These are phyloP conservation scores for Flaveria trinervia DNA, from an alignment of 129 eudicot species.

Conservation along the genomic window DNA sequence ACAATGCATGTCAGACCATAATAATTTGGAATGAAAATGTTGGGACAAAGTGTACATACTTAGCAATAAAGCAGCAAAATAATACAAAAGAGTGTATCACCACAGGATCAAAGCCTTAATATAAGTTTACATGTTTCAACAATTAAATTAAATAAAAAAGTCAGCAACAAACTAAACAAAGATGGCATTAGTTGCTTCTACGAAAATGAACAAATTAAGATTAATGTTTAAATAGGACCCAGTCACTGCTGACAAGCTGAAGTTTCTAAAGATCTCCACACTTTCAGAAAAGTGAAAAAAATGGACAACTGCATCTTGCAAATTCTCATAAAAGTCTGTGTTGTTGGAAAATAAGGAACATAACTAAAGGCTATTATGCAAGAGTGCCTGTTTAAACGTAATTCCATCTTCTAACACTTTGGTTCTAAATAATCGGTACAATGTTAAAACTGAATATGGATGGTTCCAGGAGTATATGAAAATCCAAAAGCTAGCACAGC, in stretches of 20 bases:
- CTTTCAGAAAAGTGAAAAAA: not conserved
- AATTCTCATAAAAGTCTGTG: not conserved
- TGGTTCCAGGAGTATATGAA: conserved; percentile 14
- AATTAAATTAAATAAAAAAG: not conserved
- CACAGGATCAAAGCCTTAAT: not conserved
- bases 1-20: not conserved
- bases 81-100: not conserved
- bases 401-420: not conserved
- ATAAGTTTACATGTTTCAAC: not conserved
- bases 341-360: not conserved
- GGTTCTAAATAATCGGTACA: not conserved
- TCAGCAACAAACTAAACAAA: not conserved
- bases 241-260: not conserved
- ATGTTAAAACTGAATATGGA: not conserved
- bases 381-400: not conserved
- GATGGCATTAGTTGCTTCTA: not conserved
- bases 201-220: not conserved
- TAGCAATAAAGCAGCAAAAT: not conserved
- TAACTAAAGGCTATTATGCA: not conserved
- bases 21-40: not conserved
- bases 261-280: not conserved
- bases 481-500: conserved; percentile 4
- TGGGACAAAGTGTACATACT: not conserved
- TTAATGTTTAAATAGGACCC: not conserved
- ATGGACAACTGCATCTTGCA: not conserved